These are phyloP conservation scores for Beauveria caledonica DNA, from an alignment of 2,329 filamentous ascomycete species.

Conservation along the genomic window DNA sequence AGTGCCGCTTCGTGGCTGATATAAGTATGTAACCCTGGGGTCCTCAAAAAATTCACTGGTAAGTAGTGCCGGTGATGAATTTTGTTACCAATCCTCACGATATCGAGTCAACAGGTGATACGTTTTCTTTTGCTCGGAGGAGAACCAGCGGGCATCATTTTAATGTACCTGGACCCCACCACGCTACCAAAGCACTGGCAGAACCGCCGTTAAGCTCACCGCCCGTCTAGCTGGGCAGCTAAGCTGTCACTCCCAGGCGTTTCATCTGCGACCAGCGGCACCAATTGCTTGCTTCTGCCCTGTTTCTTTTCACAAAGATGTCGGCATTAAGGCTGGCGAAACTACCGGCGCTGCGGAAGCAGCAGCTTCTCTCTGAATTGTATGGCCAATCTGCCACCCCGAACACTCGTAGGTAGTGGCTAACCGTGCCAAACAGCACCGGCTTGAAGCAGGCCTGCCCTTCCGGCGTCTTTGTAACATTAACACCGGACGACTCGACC, in stretches of 20 bases:
- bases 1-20: too few species aligned
- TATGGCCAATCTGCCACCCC: constrained; percentile 34
- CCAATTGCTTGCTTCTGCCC: neutral
- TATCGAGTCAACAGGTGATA: too few species aligned
- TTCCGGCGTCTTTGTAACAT: constrained; percentile 76
- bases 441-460: constrained; percentile 76
- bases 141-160: too few species aligned
- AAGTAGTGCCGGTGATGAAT: too few species aligned
- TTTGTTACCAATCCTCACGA: too few species aligned
- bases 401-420: neutral
- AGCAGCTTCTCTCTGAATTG: constrained; percentile 78
- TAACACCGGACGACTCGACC: constrained; percentile 71
- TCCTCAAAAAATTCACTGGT: too few species aligned
- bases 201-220: neutral
- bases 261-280: neutral
- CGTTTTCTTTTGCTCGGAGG: too few species aligned
- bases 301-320: constrained; percentile 27
- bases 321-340: constrained; percentile 34
- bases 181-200: neutral
- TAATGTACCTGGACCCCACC: neutral
- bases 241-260: neutral
- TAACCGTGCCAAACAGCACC: constrained; percentile 44
- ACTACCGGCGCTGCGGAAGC: constrained; percentile 55
- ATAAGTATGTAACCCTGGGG: too few species aligned
- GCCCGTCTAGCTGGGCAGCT: neutral